Base-by-base conservation (phyloP, 1,139 yeast species). In the Lodderomyces elongisporus region DNA sequence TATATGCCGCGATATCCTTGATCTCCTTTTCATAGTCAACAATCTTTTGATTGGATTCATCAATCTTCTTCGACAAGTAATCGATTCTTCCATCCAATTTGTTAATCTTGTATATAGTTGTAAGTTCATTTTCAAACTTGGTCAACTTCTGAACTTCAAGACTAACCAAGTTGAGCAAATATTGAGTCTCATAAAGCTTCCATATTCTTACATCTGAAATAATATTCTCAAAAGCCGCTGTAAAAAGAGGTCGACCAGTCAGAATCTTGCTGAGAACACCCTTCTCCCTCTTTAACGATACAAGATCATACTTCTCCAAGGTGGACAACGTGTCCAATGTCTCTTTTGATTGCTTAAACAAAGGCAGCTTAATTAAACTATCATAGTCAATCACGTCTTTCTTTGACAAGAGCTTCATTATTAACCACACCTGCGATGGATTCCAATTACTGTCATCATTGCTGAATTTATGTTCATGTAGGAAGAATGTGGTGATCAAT, bases 401-500 rank as follows among this genome's bases (percentile, higher is more conserved):
- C 5, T 58, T 52, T 1, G 88, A 73, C 30, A 91, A 65, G 28
- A 70, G 45, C 48, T 83, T 83, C 50, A 91, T 77, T 14, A 91
- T 54, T 16, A 72, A 74, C 98, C 98, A 91, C 0, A 88, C 94
- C 50, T 91, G 96, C 1, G 94, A 85, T 4, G 81, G 65, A 28
- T 74, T 73, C 73, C 93, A 79, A 13, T 74, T 74, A 17, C 62
- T 63, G 24, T 54, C 60, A 16, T 32, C 40, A 15, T 35, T 34
- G 4, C 41, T 47, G 20, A 60, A 51, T 14, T 49, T 46, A 6
- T 47, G 42, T 8, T 68, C 68, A 35, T 66, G 72, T 38, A 87
- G 60, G 57, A 81, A 88, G 50, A 85, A 79, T 33, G 93, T 95
- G 3, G 91, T 75, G 13, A 91, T 75, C 51, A 91, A 96, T 47